These are phyloP conservation scores for Candida ascalaphidarum DNA, from an alignment of 805 yeast genomes.

Conservation along the genomic window DNA sequence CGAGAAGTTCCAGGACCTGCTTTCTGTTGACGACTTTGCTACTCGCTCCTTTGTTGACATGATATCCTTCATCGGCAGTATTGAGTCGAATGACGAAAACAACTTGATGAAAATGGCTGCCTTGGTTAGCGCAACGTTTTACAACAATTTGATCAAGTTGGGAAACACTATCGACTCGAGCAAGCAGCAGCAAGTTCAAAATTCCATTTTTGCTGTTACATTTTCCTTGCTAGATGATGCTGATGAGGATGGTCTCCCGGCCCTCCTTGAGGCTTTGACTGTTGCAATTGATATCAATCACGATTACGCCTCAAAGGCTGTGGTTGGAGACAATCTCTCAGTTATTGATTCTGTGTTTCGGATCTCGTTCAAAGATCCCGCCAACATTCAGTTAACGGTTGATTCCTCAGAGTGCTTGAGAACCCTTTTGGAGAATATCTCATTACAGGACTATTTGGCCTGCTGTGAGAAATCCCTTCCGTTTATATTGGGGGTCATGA, in stretches of 20 bases:
- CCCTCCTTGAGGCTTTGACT: slow-evolving; percentile 63
- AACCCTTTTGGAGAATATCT: slow-evolving; percentile 43
- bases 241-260: slow-evolving; percentile 73
- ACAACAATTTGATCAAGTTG: slow-evolving; percentile 21
- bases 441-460: slow-evolving; percentile 33
- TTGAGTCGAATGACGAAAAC: slow-evolving; percentile 3
- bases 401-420: slow-evolving; percentile 66
- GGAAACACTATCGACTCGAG: slow-evolving; percentile 2
- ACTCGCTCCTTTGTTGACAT: slow-evolving; percentile 17
- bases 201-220: slow-evolving; percentile 30
- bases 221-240: slow-evolving; percentile 46
- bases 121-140: slow-evolving; percentile 48
- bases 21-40: slow-evolving; percentile 24
- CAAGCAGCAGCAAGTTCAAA: slow-evolving; percentile 15
- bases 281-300: slow-evolving; percentile 39
- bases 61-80: slow-evolving; percentile 14
- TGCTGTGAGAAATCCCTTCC: slow-evolving; percentile 50
- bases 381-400: slow-evolving; percentile 60
- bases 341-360: slow-evolving; percentile 51
- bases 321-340: slow-evolving; percentile 10
- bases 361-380: slow-evolving; percentile 64
- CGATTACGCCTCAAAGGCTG: slow-evolving; percentile 12
- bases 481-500: slow-evolving; percentile 28
- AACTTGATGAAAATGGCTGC: slow-evolving; percentile 21
- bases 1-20: slow-evolving; percentile 36